Evolutionary conservation across 257 asterid species (phyloP).

Genomic region (Paulownia fortunei): DNA sequence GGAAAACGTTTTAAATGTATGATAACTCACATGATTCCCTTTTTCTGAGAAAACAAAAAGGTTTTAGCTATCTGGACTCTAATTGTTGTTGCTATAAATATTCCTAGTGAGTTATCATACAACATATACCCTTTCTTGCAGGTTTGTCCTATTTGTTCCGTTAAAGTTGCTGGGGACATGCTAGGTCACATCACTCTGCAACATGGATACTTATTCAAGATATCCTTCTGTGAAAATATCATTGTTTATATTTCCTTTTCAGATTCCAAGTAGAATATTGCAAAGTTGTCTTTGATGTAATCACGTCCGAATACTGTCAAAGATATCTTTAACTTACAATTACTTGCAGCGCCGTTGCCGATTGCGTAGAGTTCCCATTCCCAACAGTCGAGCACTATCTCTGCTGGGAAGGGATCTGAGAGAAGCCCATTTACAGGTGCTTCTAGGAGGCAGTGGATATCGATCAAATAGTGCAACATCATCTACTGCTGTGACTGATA

Average conservation of each 20-base stretch:
- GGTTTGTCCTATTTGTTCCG: constrained; percentile 85
- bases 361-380: constrained; percentile 69
- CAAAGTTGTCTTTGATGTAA: neutral
- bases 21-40: too few relatives aligned
- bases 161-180: constrained; percentile 71
- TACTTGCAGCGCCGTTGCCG: constrained; percentile 77
- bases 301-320: neutral
- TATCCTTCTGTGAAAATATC: constrained; percentile 52
- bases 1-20: too few relatives aligned
- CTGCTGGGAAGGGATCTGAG: constrained; percentile 82
- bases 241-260: neutral
- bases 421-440: constrained; percentile 86
- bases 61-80: neutral
- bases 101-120: neutral
- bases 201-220: constrained; percentile 81
- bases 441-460: constrained; percentile 69
- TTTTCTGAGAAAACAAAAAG: neutral
- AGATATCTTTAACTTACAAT: constrained; percentile 52
- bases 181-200: constrained; percentile 75
- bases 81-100: neutral
- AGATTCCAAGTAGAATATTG: neutral
- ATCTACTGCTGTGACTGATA: constrained; percentile 53
- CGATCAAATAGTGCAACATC: constrained; percentile 59
- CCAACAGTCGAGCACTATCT: constrained; percentile 76
- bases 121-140: constrained; percentile 45